Conservation (phyloP, 345 rosid genomes). For the Gossypium sturtianum region DNA sequence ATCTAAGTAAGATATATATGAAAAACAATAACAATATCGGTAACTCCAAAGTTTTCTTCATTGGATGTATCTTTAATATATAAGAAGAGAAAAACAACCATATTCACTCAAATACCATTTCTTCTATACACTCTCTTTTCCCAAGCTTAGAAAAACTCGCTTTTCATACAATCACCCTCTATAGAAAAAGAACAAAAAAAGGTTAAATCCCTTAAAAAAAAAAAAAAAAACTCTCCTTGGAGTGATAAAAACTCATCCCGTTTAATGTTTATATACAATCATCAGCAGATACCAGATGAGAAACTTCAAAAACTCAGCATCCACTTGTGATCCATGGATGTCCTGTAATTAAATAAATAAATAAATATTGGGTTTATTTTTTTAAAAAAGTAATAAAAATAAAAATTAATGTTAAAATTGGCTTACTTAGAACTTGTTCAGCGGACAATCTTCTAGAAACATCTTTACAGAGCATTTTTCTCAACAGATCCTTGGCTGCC, state of each 20-base stretch:
- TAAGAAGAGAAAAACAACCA: too few relatives aligned
- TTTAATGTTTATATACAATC: background rate
- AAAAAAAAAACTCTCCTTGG: background rate
- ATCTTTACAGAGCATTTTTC: slow-evolving; percentile 54
- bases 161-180: background rate
- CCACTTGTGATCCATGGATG: slow-evolving; percentile 33
- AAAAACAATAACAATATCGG: background rate
- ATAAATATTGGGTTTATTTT: background rate
- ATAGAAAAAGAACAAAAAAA: too few relatives aligned
- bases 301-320: slow-evolving; percentile 5
- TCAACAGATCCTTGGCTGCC: slow-evolving; percentile 44
- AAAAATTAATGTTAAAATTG: background rate
- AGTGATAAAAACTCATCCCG: background rate
- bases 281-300: background rate
- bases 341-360: slow-evolving; percentile 14
- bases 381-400: background rate
- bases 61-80: background rate
- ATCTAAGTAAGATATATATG: background rate
- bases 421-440: slow-evolving; percentile 53
- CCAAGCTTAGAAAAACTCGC: background rate
- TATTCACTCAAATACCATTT: background rate
- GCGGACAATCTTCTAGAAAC: slow-evolving; percentile 53
- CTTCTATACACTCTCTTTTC: background rate
- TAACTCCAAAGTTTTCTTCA: background rate
- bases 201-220: background rate